Conservation (phyloP, 495 filamentous ascomycete species). For the Aspergillus sclerotioniger region DNA sequence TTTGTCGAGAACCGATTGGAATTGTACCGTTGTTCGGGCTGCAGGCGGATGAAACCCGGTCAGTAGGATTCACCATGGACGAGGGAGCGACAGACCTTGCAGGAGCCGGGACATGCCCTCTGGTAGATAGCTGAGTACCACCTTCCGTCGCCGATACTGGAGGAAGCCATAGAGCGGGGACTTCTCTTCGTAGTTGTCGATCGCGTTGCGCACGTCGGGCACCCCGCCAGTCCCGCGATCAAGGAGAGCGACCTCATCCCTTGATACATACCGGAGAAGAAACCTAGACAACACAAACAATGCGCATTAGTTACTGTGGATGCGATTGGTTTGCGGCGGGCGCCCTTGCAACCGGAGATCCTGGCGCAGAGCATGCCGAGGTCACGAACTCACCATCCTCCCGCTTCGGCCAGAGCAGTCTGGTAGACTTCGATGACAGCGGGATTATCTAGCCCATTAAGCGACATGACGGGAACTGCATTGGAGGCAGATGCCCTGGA, state of each 20-base stretch:
- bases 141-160: slow-evolving; percentile 83
- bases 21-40: slow-evolving; percentile 96
- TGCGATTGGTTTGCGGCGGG: not conserved
- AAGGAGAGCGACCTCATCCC: slow-evolving; percentile 83
- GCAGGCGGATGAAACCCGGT: slow-evolving; percentile 1
- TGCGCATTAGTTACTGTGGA: slow-evolving; percentile 9
- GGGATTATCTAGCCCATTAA: slow-evolving; percentile 90
- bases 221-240: slow-evolving; percentile 79
- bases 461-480: slow-evolving; percentile 71
- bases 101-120: slow-evolving; percentile 85
- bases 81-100: slow-evolving; percentile 62
- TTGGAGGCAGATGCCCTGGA: slow-evolving; percentile 26
- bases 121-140: slow-evolving; percentile 88
- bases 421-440: slow-evolving; percentile 83
- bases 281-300: slow-evolving; percentile 60
- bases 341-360: slow-evolving; percentile 6
- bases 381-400: slow-evolving; percentile 92
- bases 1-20: slow-evolving; percentile 77
- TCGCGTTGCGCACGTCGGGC: slow-evolving; percentile 72
- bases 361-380: slow-evolving; percentile 1
- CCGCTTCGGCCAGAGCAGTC: slow-evolving; percentile 72
- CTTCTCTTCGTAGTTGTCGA: slow-evolving; percentile 74
- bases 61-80: slow-evolving; percentile 6
- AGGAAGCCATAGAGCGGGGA: slow-evolving; percentile 92
- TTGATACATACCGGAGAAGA: slow-evolving; percentile 83